Conservation (phyloP, 805 yeast genomes). For the Priceomyces melissophilus region DNA sequence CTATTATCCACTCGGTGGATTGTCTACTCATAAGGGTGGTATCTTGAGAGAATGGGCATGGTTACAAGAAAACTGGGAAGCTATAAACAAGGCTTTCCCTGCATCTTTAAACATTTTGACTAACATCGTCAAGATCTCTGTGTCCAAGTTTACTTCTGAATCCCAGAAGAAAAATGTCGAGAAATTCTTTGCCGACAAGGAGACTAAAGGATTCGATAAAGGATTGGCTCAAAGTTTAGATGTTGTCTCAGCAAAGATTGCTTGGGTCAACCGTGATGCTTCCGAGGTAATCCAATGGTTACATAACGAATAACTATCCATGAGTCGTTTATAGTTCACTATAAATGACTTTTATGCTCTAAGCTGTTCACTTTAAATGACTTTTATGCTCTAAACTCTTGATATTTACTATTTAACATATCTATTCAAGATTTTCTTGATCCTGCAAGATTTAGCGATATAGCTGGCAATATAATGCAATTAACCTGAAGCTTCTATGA, state of each 20-base stretch:
- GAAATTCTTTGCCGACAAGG: conserved; percentile 48
- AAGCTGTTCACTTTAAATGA: neutral
- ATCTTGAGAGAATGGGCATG: conserved; percentile 69
- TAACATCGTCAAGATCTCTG: conserved; percentile 60
- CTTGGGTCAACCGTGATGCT: conserved; percentile 59
- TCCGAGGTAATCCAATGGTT: conserved; percentile 48
- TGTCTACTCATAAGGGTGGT: conserved; percentile 63
- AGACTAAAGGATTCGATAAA: conserved; percentile 63
- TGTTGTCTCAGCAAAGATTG: conserved; percentile 50
- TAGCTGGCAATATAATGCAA: too few relatives aligned
- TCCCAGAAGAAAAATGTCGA: conserved; percentile 51
- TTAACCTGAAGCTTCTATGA: too few relatives aligned
- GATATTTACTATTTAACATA: too few relatives aligned
- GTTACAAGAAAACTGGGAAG: conserved; percentile 72
- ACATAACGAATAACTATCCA: conserved; percentile 15
- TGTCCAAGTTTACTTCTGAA: conserved; percentile 57
- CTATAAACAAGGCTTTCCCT: conserved; percentile 63
- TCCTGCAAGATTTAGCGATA: too few relatives aligned
- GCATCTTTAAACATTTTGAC: conserved; percentile 80
- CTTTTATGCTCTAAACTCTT: neutral
- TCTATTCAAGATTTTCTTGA: too few relatives aligned
- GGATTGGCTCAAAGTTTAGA: conserved; percentile 65
- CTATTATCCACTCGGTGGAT: conserved; percentile 72
- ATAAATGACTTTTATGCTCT: neutral
- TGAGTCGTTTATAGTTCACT: neutral